These are phyloP conservation scores for Ustilago esculenta DNA, from an alignment of 1,284 basidiomycete species.

Conservation along the genomic window DNA sequence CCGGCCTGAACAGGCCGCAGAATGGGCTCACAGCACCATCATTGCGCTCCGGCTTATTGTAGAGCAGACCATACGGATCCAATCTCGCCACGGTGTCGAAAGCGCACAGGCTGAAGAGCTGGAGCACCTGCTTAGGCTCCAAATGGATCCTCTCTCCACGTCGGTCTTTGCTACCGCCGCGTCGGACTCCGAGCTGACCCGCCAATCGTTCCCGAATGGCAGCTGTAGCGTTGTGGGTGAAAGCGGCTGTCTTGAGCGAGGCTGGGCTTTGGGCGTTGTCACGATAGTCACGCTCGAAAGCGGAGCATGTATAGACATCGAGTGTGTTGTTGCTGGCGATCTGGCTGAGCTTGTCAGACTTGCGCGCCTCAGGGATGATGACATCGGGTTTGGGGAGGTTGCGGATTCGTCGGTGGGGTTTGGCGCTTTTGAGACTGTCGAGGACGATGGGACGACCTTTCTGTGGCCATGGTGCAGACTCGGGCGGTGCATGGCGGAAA, in stretches of 20 bases:
- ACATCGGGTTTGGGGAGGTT: conserved; percentile 38
- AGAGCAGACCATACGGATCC: conserved; percentile 29
- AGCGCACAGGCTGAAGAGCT: conserved; percentile 43
- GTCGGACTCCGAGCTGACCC: conserved; percentile 17
- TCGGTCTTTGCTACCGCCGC: conserved; percentile 21
- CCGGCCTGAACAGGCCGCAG: conserved; percentile 22
- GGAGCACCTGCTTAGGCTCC: conserved; percentile 22
- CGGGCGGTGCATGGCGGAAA: conserved; percentile 37
- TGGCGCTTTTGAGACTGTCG: conserved; percentile 18
- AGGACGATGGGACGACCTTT: conserved; percentile 26
- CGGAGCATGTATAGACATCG: conserved; percentile 43
- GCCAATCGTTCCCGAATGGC: conserved; percentile 21
- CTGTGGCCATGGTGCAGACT: conserved; percentile 39
- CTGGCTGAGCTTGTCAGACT: conserved; percentile 30
- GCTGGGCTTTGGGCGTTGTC: conserved; percentile 31
- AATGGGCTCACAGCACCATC: conserved; percentile 26
- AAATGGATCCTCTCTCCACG: conserved; percentile 29
- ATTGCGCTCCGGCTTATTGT: conserved; percentile 14
- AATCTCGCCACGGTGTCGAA: conserved; percentile 42
- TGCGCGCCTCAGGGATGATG: conserved; percentile 42
- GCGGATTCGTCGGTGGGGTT: conserved; percentile 27
- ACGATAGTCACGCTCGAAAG: conserved; percentile 30
- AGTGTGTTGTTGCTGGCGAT: conserved; percentile 40
- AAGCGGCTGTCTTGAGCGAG: conserved; percentile 13
- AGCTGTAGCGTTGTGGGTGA: conserved; percentile 23